Evolutionary conservation across 768 basidiomycete species (phyloP).

Genomic region (Phaffia tasmanica): DNA sequence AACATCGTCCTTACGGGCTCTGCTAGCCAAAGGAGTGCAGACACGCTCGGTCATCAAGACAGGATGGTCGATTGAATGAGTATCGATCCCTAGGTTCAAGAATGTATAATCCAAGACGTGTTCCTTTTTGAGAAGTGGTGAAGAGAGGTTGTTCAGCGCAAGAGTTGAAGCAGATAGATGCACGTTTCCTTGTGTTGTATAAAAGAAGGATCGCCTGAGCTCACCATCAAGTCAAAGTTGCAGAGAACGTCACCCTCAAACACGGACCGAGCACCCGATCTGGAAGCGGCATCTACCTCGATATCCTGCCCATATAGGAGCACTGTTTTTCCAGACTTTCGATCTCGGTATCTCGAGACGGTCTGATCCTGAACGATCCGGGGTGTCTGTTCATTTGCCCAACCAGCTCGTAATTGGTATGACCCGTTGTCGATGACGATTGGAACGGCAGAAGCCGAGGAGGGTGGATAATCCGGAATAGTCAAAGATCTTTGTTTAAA

Average conservation of each 20-base stretch:
- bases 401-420: constrained; percentile 31
- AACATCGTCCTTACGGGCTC: constrained; percentile 53
- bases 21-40: constrained; percentile 74
- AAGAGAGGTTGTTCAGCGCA: not conserved
- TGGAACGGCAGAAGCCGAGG: not conserved
- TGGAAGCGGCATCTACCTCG: constrained; percentile 73
- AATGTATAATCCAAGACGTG: constrained; percentile 87
- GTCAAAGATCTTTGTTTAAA: not conserved
- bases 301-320: constrained; percentile 78
- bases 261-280: constrained; percentile 63
- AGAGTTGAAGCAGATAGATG: not conserved
- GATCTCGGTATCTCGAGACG: constrained; percentile 78
- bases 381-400: constrained; percentile 27
- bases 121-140: constrained; percentile 50
- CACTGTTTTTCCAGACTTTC: constrained; percentile 68
- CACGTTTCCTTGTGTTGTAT: no score
- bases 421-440: constrained; percentile 18
- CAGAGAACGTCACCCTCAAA: constrained; percentile 92
- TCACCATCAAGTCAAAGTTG: constrained; percentile 82
- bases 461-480: not conserved
- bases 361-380: constrained; percentile 35
- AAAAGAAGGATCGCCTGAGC: not conserved
- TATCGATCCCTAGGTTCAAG: constrained; percentile 70
- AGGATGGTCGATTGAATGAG: constrained; percentile 66
- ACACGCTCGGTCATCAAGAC: constrained; percentile 88